Evolutionary conservation across 768 basidiomycete genomes (phyloP), one percentile per base, ranked within the genome.

Genomic region (Hemileccinum rubropunctum): DNA sequence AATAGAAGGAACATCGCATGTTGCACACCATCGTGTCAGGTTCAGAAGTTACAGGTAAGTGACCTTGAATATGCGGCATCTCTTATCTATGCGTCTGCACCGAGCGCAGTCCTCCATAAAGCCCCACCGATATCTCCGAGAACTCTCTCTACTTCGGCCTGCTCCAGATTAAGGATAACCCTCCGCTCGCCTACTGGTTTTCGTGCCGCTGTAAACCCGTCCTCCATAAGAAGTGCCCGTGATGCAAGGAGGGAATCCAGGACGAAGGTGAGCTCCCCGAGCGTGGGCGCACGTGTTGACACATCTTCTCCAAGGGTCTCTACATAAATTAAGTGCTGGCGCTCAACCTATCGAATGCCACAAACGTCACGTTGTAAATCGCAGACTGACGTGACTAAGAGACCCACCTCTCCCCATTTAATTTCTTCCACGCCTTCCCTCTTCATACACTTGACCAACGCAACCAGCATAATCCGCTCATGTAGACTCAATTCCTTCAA

Each of bases 341-440:
- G 74, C 50, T 83, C 78, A 36, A 95, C 75, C 89, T 88, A 55
- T 47, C 27, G 11, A 48, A 32, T 10, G 20, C 13, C 43, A 46
- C 49, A 46, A 42, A 44, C 12, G 40, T 44, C 27, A n/a, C n/a
- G n/a, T n/a, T n/a, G n/a, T n/a, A 51, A 4, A 13, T 50, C 23
- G n/a, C 7, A 5, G 36, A 39, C 15, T 18, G 13, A 48, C 14
- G 21, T 13, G 28, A 37, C 20, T 14, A 39, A 38, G 38, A 52
- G 17, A 70, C 79, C 52, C 46, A 93, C 88, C 55, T 91, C 86
- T 23, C 78, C 77, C 89, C 89, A 94, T 58, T 81, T 81, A 42
- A 98, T 85, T 70, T 94, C 91, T 45, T 91, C 86, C 0, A 98
- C 79, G 23, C 94, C 94, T 53, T 88, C 85, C 38, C 88, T 76